These are phyloP conservation scores for Apiotrichum gamsii DNA, from an alignment of 1,284 basidiomycete species.

Conservation along the genomic window DNA sequence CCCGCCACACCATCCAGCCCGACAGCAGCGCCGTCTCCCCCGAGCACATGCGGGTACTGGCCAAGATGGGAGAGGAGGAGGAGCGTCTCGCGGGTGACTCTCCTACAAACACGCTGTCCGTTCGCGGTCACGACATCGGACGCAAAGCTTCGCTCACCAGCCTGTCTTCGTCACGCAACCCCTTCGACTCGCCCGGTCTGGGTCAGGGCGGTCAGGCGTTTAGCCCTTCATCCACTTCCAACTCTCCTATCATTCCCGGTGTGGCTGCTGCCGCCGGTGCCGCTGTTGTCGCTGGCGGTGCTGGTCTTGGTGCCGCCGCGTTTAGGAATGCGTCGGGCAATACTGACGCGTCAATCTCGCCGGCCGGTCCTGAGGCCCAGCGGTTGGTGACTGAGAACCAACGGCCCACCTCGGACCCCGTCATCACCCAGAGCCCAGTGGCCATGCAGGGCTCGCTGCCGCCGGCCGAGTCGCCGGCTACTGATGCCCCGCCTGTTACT, in stretches of 20 bases:
- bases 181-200: constrained; percentile 38
- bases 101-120: background rate
- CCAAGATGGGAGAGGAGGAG: constrained; percentile 6
- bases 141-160: constrained; percentile 30
- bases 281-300: constrained; percentile 3
- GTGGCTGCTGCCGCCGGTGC: background rate
- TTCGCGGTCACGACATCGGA: constrained; percentile 1
- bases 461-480: background rate
- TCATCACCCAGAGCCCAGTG: background rate
- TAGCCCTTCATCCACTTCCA: background rate
- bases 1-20: constrained; percentile 48
- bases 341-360: no score
- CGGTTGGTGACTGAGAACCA: no score
- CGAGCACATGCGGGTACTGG: constrained; percentile 5
- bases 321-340: no score
- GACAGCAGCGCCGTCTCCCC: constrained; percentile 6
- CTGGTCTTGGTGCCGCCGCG: background rate
- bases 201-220: background rate
- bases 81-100: constrained; percentile 8
- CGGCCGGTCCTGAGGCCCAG: no score
- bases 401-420: no score
- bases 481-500: background rate
- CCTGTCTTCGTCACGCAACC: constrained; percentile 31
- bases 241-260: background rate
- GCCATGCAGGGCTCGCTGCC: background rate